Base-by-base conservation (phyloP, 2,329 filamentous ascomycete genomes). In the Aureobasidium subglaciale region DNA sequence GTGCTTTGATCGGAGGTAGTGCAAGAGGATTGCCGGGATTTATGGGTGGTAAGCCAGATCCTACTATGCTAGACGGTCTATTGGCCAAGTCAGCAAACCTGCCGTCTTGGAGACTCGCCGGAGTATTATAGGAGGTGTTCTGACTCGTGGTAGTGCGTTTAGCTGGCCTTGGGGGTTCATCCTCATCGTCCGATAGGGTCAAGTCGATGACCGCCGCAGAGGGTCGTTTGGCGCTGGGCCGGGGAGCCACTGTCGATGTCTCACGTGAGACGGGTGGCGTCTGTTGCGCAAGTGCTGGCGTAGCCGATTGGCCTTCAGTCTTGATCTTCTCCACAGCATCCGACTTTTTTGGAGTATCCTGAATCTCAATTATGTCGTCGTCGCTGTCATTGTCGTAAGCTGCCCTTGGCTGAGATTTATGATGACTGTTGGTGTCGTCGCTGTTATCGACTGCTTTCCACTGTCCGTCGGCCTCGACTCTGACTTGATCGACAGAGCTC, bases 381-480 rank as follows among this genome's bases (percentile, higher is more conserved):
- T 70, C 68, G 35, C 72, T 69, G 57, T 75, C 70, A 43, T 72
- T 64, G 46, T 71, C 67, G 56, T 68, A 66, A 25, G 65, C 59
- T 27, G 68, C 63, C 41, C 63, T 59, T 32, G 62, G 59, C 59
- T 58, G 41, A 40, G 56, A 55, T 52, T 61, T 70, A 49, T 67
- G 67, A 55, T 66, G 68, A 5, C 65, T 70, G 20, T 67, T 67
- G 15, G 68, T 65, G 30, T 71, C 64, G 24, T 71, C 62, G n/a
- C 73, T 71, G 29, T 75, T 71, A 30, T 70, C 73, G 38, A 72
- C 72, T 43, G 71, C 69, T 22, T 78, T 75, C 93, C 93, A 99
- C 62, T 79, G 77, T 2, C 92, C 93, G 61, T 90, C 80, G 1
- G 92, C 90, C 64, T 97, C 89, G 38, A 99, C 89, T 1, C 86